Evolutionary conservation across 1,284 basidiomycete species (phyloP).

Genomic region (Ceratobasidium sp.): DNA sequence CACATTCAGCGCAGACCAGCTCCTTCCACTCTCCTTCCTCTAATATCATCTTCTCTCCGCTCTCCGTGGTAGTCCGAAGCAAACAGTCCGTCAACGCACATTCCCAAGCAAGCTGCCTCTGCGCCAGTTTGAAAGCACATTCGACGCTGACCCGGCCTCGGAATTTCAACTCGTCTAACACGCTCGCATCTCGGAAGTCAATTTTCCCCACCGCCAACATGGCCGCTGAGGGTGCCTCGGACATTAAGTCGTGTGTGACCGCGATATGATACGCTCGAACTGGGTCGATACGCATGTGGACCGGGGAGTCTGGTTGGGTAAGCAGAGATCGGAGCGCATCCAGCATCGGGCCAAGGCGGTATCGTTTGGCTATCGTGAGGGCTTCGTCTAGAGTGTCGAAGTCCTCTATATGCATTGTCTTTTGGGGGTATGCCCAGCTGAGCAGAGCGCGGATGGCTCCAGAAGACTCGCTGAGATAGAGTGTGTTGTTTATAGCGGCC

Average conservation of each 20-base stretch:
- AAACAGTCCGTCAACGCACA: not conserved
- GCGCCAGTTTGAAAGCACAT: not conserved
- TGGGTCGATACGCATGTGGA: not conserved
- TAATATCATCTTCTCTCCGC: not conserved
- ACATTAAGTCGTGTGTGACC: not conserved
- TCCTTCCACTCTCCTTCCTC: not conserved
- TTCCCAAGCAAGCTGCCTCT: constrained; percentile 1
- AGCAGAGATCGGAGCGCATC: not conserved
- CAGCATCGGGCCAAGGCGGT: constrained; percentile 2
- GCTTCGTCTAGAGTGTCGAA: not conserved
- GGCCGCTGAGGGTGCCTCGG: not conserved
- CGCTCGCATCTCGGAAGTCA: not conserved
- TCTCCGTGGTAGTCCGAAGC: not conserved
- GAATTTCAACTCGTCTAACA: not conserved
- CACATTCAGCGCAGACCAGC: not conserved
- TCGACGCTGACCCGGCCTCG: not conserved
- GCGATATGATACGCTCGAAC: constrained; percentile 4
- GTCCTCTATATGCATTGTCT: not conserved
- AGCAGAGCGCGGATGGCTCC: not conserved
- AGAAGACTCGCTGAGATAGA: no score
- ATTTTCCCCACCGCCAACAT: constrained; percentile 1
- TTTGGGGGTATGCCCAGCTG: constrained; percentile 13
- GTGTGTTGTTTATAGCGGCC: no score
- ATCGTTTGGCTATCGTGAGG: not conserved
- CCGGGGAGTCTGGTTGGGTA: not conserved